Percentiles rank a stretch among this genome's conserved stretches.
Evolutionary conservation across 345 rosid genomes (phyloP).

Genomic region (Lagerstroemia speciosa): DNA sequence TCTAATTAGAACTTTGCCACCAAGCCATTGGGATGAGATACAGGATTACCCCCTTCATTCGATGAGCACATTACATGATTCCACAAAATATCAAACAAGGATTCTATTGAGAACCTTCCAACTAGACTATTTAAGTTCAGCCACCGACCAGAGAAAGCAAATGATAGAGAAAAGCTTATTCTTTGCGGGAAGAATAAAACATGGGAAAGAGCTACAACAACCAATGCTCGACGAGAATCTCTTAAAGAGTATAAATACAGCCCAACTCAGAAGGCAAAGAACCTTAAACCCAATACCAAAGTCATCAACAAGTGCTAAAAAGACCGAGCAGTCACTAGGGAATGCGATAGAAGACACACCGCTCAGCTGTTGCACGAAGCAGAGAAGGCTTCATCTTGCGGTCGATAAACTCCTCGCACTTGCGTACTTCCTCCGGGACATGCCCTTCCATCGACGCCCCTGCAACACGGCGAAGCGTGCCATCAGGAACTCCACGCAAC

Average conservation of each 20-base stretch:
- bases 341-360: slow-evolving; percentile 23
- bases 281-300: not conserved
- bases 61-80: not conserved
- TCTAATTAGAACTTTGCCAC: not conserved
- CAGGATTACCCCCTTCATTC: not conserved
- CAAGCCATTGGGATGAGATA: not conserved
- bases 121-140: not conserved
- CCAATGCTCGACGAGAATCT: no score
- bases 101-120: not conserved
- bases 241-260: no score
- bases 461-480: not conserved
- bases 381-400: slow-evolving; percentile 75
- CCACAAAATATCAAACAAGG: not conserved
- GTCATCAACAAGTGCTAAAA: not conserved
- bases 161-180: not conserved
- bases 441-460: slow-evolving; percentile 35
- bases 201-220: no score
- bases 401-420: slow-evolving; percentile 76
- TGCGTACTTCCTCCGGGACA: slow-evolving; percentile 46
- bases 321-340: not conserved
- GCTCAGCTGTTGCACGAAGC: slow-evolving; percentile 47
- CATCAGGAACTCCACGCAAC: not conserved
- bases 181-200: not conserved
- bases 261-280: not conserved
- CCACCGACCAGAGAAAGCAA: not conserved